Conservation (phyloP, 2,329 filamentous ascomycete genomes). For the Cercospora nicotianae region DNA sequence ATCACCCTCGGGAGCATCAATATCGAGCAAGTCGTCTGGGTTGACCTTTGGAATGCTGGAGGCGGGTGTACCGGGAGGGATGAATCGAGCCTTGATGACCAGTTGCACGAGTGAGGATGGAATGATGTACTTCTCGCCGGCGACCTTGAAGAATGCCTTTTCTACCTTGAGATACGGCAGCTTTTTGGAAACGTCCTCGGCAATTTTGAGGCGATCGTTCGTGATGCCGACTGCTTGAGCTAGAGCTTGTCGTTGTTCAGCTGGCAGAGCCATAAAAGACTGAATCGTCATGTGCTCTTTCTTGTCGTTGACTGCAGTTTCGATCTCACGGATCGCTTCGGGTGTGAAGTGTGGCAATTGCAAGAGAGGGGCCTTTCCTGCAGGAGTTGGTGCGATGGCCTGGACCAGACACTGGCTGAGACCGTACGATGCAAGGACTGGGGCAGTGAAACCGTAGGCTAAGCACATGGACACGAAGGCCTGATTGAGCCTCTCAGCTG, state of each 20-base stretch:
- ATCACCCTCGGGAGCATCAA: constrained; percentile 91
- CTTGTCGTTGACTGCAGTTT: constrained; percentile 52
- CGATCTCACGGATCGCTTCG: constrained; percentile 61
- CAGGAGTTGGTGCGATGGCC: constrained; percentile 77
- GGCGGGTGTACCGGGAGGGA: constrained; percentile 73
- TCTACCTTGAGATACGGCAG: constrained; percentile 81
- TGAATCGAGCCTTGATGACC: constrained; percentile 90
- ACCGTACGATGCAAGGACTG: constrained; percentile 78
- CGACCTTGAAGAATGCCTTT: constrained; percentile 97
- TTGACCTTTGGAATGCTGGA: constrained; percentile 72
- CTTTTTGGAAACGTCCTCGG: constrained; percentile 75
- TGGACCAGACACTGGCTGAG: constrained; percentile 86
- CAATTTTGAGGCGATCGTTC: constrained; percentile 73
- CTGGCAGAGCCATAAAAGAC: constrained; percentile 82
- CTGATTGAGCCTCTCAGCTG: constrained; percentile 80
- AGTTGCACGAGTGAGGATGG: constrained; percentile 90
- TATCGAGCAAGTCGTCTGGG: constrained; percentile 79
- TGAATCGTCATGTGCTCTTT: constrained; percentile 75
- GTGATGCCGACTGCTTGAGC: constrained; percentile 70
- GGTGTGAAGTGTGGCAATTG: constrained; percentile 87
- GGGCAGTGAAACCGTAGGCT: constrained; percentile 79
- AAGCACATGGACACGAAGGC: constrained; percentile 84
- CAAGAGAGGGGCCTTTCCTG: constrained; percentile 63
- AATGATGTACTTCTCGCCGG: constrained; percentile 88
- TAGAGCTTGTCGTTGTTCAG: constrained; percentile 70